Evolutionary conservation across 345 rosid genomes (phyloP), one percentile per base, ranked within the genome.

Genomic region (Camelina hispida): DNA sequence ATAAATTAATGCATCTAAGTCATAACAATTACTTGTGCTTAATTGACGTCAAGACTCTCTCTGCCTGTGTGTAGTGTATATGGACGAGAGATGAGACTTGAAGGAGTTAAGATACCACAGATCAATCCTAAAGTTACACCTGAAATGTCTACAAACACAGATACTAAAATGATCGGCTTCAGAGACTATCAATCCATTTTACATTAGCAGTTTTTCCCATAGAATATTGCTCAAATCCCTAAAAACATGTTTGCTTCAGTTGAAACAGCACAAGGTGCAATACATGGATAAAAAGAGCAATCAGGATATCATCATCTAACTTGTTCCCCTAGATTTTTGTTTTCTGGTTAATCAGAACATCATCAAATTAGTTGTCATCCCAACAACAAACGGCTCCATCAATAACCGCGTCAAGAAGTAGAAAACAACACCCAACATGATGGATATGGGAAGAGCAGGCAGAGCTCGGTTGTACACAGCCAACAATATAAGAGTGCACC

Each of bases 381-480:
- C 93, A 11, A 94, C 97, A 64, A 94, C 81, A 77, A 90, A 91
- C 18, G 99, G 97, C 75, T 94, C 99, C 96, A 94, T 87, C 79
- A 92, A 76, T 66, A 94, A 79, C 69, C 97, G 84, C 38, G 97
- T 94, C 86, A 92, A 83, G 89, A 94, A 94, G 85, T 94, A 94
- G 76, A 94, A 94, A 62, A 89, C 43, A 60, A 92, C 86, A 47
- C 98, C 98, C 68, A 94, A 67, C 61, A 89, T 66, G 74, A 94
- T 91, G 8, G 98, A 94, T 63, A 94, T 88, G 10, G 98, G 98
- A 65, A 94, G 98, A 22, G 98, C 98, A 16, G 98, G 97, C 68
- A 94, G 81, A 72, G 98, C 98, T 78, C 78, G 84, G 66, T 79
- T 90, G 78, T 86, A 84, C 55, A 92, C 89, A 1, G 96, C 85